Evolutionary conservation across 129 eudicot genomes (phyloP), one percentile per base, ranked within the genome.

Genomic region (Saposhnikovia divaricata): DNA sequence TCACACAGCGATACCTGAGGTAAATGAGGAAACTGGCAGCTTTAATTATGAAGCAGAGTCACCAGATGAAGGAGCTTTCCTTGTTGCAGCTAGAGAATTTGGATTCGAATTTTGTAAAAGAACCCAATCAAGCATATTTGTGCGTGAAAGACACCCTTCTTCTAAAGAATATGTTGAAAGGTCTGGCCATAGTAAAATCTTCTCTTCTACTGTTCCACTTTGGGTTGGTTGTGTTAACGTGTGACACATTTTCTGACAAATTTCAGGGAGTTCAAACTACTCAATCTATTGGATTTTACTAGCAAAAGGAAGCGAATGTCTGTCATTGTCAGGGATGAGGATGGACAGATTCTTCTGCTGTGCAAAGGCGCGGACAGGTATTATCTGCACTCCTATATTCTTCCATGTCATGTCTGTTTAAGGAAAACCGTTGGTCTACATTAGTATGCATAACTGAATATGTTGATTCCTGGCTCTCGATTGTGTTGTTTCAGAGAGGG

Each of bases 301-400:
- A 89, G 91, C 87, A 89, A 89, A 81, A 84, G 93, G 77, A 89
- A 89, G 85, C 85, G 93, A 75, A 89, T 89, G 93, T 87, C 93
- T 75, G 89, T 89, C 51, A 89, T 89, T 59, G 82, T 89, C 34
- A 85, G 83, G 74, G 93, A 87, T 68, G 93, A 85, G 83, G 71
- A 82, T 70, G 93, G 89, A 12, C 89, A 89, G 82, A 79, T 89
- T 61, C 75, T 89, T 87, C 88, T 89, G 80, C 66, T 89, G 18
- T 89, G 93, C 83, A 89, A 89, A 85, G 93, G 93, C 38, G 93
- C 93, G 43, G 93, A 89, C 89, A 89, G 89, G 93, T 89, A 37
- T 78, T 19, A 55, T 69, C 74, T 72, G 47, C 38, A 10, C 55
- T 43, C 73, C 66, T 72, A 10, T 55, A 43, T 28, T 45, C 51